Conservation (phyloP, 2,329 filamentous ascomycete species). For the Fusarium pilosicola region DNA sequence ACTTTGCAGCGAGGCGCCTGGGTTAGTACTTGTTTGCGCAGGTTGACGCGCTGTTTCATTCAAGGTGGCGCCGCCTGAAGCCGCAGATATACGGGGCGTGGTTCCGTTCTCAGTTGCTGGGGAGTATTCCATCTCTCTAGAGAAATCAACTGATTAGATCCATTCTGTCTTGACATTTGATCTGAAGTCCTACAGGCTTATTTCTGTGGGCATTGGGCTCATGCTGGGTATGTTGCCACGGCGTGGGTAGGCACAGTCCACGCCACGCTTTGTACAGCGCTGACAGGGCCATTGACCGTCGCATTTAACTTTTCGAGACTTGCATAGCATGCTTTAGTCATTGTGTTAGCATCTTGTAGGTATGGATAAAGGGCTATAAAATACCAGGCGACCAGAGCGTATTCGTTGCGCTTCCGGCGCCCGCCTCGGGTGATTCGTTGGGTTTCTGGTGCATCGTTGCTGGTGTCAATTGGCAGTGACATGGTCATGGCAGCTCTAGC, state of each 20-base stretch:
- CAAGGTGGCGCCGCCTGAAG: fast-evolving
- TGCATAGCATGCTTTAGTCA: background rate
- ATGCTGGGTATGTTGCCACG: background rate
- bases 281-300: background rate
- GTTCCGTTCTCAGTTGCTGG: background rate
- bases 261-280: background rate
- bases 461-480: fast-evolving
- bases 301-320: background rate
- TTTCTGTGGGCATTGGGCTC: background rate
- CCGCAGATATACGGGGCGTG: background rate
- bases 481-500: background rate
- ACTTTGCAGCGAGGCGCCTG: background rate
- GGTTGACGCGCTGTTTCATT: fast-evolving
- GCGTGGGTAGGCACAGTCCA: background rate
- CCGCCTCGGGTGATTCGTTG: background rate
- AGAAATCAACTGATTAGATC: fast-evolving
- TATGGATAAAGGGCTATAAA: fast-evolving
- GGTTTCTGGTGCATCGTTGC: fast-evolving
- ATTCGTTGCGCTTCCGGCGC: background rate
- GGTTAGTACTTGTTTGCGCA: fast-evolving
- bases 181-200: background rate
- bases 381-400: background rate
- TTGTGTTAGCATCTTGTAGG: background rate
- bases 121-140: background rate
- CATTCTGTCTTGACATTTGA: too few species aligned